Percentiles rank a stretch among this genome's conserved stretches.
Conservation (phyloP, 805 yeast genomes). For the Yamadazyma insecticola region DNA sequence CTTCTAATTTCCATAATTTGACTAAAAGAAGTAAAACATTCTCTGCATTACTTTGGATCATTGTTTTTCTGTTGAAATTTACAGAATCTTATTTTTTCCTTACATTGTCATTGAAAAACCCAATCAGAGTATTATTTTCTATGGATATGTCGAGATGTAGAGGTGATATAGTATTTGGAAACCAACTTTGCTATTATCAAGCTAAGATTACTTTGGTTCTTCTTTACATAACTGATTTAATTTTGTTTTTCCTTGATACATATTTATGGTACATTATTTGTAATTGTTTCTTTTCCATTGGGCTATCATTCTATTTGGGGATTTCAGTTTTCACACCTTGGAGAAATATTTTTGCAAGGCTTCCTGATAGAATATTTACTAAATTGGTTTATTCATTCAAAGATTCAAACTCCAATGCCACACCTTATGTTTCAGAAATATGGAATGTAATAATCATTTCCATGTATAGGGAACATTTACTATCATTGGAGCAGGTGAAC, state of each 20-base stretch:
- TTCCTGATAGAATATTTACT: constrained; percentile 30
- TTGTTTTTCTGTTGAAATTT: constrained; percentile 30
- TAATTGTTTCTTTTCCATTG: constrained; percentile 31
- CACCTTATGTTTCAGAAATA: constrained; percentile 17
- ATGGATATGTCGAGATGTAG: constrained; percentile 24
- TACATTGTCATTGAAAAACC: constrained; percentile 31
- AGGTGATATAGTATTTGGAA: constrained; percentile 23
- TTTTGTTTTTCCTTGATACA: constrained; percentile 35
- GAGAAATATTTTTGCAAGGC: constrained; percentile 29
- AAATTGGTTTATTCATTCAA: constrained; percentile 18
- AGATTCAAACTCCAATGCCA: constrained; percentile 3
- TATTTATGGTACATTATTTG: constrained; percentile 37
- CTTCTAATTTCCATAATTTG: constrained; percentile 21
- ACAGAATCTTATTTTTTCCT: constrained; percentile 33
- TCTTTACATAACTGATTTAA: constrained; percentile 22
- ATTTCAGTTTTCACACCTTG: constrained; percentile 35
- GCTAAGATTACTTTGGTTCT: constrained; percentile 21
- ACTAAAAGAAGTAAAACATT: constrained; percentile 15
- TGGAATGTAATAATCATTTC: constrained; percentile 26
- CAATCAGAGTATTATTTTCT: constrained; percentile 23
- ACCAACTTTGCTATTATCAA: constrained; percentile 22
- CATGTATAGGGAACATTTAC: constrained; percentile 34
- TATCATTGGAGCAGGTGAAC: constrained; percentile 39
- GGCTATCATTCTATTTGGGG: constrained; percentile 26
- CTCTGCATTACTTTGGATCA: constrained; percentile 25